Evolutionary conservation across 352 stramenopile species (phyloP).

Genomic region (Globisporangium uncinulatum): DNA sequence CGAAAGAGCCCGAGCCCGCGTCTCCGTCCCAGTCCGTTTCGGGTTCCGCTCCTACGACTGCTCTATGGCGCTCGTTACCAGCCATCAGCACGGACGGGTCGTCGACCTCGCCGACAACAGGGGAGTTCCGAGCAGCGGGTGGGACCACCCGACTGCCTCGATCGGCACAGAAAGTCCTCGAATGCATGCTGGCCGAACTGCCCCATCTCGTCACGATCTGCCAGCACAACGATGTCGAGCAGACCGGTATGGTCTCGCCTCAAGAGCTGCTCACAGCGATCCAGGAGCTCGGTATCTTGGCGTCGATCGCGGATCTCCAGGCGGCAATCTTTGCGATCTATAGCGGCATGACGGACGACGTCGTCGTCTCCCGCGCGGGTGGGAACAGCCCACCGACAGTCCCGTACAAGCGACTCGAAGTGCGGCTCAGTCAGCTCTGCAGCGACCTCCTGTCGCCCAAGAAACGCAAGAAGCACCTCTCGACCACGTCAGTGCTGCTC

Average conservation of each 20-base stretch:
- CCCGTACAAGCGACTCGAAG: conserved; percentile 39
- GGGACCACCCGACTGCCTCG: conserved; percentile 15
- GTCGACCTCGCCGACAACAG: neutral
- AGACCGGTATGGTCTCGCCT: conserved; percentile 34
- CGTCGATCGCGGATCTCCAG: conserved; percentile 49
- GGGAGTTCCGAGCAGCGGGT: neutral
- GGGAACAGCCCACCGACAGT: conserved; percentile 16
- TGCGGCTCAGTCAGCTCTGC: conserved; percentile 39
- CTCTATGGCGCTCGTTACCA: conserved; percentile 23
- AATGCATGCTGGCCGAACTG: conserved; percentile 52
- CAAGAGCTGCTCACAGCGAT: conserved; percentile 45
- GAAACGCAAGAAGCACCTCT: conserved; percentile 58
- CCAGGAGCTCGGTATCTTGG: conserved; percentile 57
- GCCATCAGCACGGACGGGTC: conserved; percentile 19
- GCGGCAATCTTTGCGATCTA: conserved; percentile 43
- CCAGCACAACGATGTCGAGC: conserved; percentile 32
- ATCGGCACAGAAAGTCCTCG: conserved; percentile 67
- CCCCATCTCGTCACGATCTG: conserved; percentile 40
- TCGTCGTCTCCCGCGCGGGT: neutral
- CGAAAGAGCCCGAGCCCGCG: neutral
- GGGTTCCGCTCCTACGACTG: neutral
- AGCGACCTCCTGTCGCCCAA: conserved; percentile 65
- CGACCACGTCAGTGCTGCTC: conserved; percentile 61
- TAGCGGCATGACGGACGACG: conserved; percentile 8
- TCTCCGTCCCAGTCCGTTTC: neutral